Percentiles rank a stretch among this genome's conserved stretches.
Evolutionary conservation across 2,329 filamentous ascomycete genomes (phyloP).

Genomic region (Aspergillus neotritici): DNA sequence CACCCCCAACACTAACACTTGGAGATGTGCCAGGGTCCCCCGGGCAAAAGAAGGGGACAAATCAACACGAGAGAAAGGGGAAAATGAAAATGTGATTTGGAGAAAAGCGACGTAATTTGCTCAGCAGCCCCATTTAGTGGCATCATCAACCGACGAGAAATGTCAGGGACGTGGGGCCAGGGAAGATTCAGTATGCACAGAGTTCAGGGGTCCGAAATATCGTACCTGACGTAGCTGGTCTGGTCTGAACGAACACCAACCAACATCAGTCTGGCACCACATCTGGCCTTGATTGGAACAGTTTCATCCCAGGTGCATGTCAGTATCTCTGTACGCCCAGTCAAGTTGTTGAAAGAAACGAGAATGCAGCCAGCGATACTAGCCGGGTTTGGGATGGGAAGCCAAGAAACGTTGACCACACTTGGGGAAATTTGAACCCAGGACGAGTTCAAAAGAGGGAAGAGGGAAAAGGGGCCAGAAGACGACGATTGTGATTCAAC

Average conservation of each 20-base stretch:
- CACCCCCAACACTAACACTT: not conserved
- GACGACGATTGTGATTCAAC: too few species aligned
- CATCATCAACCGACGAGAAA: slow-evolving; percentile 6
- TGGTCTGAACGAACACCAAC: not conserved
- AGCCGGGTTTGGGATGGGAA: not conserved
- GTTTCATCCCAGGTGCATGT: slow-evolving; percentile 2
- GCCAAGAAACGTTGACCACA: not conserved
- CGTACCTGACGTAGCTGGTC: slow-evolving; percentile 5
- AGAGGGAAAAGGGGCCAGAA: not conserved
- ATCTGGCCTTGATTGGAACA: slow-evolving; percentile 9
- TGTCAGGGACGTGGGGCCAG: slow-evolving; percentile 9
- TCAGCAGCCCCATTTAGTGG: not conserved
- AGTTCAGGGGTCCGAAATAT: slow-evolving; percentile 16
- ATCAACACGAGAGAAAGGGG: not conserved
- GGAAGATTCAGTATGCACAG: slow-evolving; percentile 16
- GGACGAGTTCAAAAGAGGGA: not conserved
- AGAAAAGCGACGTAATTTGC: not conserved
- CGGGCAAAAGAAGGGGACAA: not conserved
- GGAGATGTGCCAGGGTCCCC: not conserved
- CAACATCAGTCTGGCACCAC: slow-evolving; percentile 7
- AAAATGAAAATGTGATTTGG: not conserved
- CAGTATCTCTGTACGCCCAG: not conserved
- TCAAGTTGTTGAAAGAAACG: not conserved
- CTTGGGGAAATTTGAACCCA: not conserved
- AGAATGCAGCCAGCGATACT: not conserved